Evolutionary conservation across 345 rosid genomes (phyloP).

Genomic region (Nasturtium officinale): DNA sequence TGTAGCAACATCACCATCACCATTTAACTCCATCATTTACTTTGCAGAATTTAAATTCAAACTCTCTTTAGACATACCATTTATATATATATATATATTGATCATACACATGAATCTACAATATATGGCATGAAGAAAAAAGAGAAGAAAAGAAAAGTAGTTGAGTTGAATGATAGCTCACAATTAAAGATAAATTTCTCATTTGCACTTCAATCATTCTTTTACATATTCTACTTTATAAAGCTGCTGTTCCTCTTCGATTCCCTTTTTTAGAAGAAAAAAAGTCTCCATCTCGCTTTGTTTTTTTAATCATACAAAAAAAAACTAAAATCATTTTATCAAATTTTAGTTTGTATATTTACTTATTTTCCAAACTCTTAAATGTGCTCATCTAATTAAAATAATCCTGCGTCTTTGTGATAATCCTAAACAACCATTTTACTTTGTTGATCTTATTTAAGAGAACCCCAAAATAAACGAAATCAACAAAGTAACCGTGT

Average conservation of each 20-base stretch:
- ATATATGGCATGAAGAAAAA: neutral
- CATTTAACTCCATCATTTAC: neutral
- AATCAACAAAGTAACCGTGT: neutral
- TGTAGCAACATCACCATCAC: neutral
- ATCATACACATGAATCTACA: constrained; percentile 25
- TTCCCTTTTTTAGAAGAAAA: constrained; percentile 12
- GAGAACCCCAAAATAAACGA: neutral
- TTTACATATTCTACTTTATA: constrained; percentile 40
- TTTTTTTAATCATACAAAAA: neutral
- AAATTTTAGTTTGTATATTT: neutral
- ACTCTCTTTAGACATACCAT: constrained; percentile 3
- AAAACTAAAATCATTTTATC: neutral
- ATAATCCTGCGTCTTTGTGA: neutral
- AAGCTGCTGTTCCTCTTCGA: constrained; percentile 34
- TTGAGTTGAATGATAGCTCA: constrained; percentile 38
- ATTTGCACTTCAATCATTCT: constrained; percentile 49
- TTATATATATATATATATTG: neutral
- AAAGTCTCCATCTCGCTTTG: neutral
- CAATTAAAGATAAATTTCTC: constrained; percentile 32
- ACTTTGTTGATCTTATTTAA: neutral
- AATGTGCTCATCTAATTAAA: neutral
- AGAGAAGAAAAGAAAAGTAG: constrained; percentile 29
- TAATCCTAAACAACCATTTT: neutral
- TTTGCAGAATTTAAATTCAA: neutral
- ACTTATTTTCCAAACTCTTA: neutral